These are phyloP conservation scores for Candida sanyiensis DNA, from an alignment of 805 yeast species.

Conservation along the genomic window DNA sequence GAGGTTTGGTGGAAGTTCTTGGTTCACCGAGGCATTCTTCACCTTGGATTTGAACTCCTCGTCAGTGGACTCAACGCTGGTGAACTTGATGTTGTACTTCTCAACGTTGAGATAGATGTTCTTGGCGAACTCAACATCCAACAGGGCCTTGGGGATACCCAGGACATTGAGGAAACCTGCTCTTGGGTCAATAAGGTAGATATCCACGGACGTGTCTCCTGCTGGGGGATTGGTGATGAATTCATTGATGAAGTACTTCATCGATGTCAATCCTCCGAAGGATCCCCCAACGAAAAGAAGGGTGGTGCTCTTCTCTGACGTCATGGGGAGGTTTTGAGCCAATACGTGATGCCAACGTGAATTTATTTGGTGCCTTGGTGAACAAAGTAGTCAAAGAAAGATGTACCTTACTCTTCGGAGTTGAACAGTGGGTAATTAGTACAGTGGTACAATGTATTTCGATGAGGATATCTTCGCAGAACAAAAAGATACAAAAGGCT, in stretches of 20 bases:
- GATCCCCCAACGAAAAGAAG: conserved; percentile 30
- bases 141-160: conserved; percentile 35
- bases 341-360: too few species aligned
- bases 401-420: too few species aligned
- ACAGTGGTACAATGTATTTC: too few species aligned
- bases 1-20: conserved; percentile 14
- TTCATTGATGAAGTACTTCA: conserved; percentile 21
- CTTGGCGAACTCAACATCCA: conserved; percentile 33
- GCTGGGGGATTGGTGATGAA: conserved; percentile 8
- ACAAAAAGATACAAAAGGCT: too few species aligned
- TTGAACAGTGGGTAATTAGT: too few species aligned
- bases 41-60: conserved; percentile 22
- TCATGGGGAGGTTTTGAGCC: too few species aligned
- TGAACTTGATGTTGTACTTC: conserved; percentile 23
- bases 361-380: too few species aligned
- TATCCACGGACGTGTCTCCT: conserved; percentile 17
- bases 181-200: conserved; percentile 34
- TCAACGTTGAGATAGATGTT: conserved; percentile 28
- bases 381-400: too few species aligned
- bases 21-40: conserved; percentile 4
- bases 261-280: conserved; percentile 31
- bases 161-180: conserved; percentile 36
- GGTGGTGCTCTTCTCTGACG: conserved; percentile 1
- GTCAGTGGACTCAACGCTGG: conserved; percentile 32
- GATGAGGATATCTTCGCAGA: too few species aligned